Evolutionary conservation across 129 eudicot genomes (phyloP), one percentile per base, ranked within the genome.

Genomic region (Saussurea involucrata): DNA sequence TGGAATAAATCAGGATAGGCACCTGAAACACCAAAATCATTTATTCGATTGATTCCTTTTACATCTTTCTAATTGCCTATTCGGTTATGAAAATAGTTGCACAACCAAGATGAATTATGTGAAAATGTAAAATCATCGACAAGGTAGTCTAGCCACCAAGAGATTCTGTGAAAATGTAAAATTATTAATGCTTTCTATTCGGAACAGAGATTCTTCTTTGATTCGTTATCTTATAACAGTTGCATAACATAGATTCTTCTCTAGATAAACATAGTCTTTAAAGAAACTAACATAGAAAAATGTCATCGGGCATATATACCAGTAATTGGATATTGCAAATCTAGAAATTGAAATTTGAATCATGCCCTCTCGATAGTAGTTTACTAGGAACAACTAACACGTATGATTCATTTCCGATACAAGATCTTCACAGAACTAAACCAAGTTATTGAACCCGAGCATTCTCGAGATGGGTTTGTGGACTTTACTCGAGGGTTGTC

Each of bases 401-500:
- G 55, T 68, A 13, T 24, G 32, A 20, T 63, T 74, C 25, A 8
- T 73, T 27, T 20, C 12, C 29, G 18, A 64, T 18, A 28, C 8
- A 63, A 15, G 68, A 22, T 36, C 10, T 25, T 65, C 28, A 76
- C 73, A 76, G 73, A 29, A 25, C 36, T 44, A 66, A 61, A 20
- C 24, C 31, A 40, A 65, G 37, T 7, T 13, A 15, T 74, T 18
- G 15, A 28, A 20, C 4, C 17, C 3, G 76, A 3, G 76, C 10
- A 29, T 75, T 65, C 78, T 68, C 76, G 65, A 61, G 75, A 86
- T 90, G 96, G 92, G 96, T 25, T 68, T 90, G 79, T 90, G 96
- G 96, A 90, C 90, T 27, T 64, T 90, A 31, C 72, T 90, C 4
- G 96, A 90, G 68, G 90, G 96, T 17, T 85, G 88, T 70, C 71